Evolutionary conservation across 148 eudicot genomes (phyloP).

Genomic region (Nyssa sinensis): DNA sequence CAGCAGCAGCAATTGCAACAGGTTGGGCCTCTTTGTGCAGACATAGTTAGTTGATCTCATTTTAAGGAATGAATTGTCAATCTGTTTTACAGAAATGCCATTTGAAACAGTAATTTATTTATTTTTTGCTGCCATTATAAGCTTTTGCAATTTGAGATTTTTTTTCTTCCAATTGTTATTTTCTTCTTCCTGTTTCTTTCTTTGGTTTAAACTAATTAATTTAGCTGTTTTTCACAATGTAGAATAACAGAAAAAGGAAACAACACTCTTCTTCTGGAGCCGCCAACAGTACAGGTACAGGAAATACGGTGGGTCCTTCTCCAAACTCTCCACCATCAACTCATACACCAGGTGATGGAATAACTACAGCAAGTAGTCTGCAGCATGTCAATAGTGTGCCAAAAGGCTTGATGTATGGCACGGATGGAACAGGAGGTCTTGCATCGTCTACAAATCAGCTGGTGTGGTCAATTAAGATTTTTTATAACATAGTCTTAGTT

Average conservation of each 20-base stretch:
- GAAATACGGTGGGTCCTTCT: constrained; percentile 91
- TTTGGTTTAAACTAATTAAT: not conserved
- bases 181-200: not conserved
- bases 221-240: not conserved
- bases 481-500: too few relatives aligned
- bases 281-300: constrained; percentile 98
- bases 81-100: not conserved
- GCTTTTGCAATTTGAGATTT: too few relatives aligned
- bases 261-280: constrained; percentile 98
- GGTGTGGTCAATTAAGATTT: constrained; percentile 45
- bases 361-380: constrained; percentile 60
- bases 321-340: constrained; percentile 96
- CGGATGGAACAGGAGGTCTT: constrained; percentile 78
- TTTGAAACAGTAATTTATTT: too few relatives aligned
- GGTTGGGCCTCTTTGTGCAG: constrained; percentile 35
- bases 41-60: not conserved
- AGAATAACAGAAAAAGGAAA: constrained; percentile 72
- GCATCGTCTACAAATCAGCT: constrained; percentile 96
- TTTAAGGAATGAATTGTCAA: not conserved
- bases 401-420: constrained; percentile 81
- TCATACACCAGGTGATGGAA: constrained; percentile 95
- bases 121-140: too few relatives aligned
- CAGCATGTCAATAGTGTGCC: constrained; percentile 77
- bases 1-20: constrained; percentile 84
- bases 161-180: not conserved